phyloP scores from a whole-genome alignment of 495 filamentous ascomycete genomes.

The Podospora didyma region DNA sequence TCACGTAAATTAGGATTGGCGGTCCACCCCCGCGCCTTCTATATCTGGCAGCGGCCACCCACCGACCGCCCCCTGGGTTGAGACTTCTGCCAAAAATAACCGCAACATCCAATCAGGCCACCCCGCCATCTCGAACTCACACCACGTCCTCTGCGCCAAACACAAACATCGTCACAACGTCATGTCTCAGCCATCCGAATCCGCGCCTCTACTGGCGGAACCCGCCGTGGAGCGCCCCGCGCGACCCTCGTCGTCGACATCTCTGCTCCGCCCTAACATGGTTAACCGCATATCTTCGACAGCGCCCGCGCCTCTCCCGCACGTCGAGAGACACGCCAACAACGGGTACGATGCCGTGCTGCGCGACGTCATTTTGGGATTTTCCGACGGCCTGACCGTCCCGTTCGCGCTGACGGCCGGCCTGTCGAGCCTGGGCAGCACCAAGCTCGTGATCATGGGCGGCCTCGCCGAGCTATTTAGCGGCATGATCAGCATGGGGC shows the following conservation, averaged over 20 bases:
- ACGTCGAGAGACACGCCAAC: background rate
- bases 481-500: conserved; percentile 59
- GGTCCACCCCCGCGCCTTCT: no score
- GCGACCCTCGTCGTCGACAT: background rate
- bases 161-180: no score
- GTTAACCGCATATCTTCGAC: background rate
- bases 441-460: conserved; percentile 55
- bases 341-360: conserved; percentile 18
- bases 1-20: no score
- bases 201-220: background rate
- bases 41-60: no score
- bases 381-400: conserved; percentile 53
- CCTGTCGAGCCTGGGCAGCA: conserved; percentile 45
- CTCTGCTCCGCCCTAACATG: conserved; percentile 3
- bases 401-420: conserved; percentile 56
- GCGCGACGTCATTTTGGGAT: conserved; percentile 47
- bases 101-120: no score
- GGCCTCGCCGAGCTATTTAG: conserved; percentile 61
- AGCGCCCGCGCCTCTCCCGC: background rate
- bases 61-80: no score
- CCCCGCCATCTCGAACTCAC: no score
- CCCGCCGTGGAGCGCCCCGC: background rate
- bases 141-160: no score
- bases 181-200: background rate
- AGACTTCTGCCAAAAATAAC: no score